Conservation (phyloP, 83 land plant genomes). For the Picea engelmannii region DNA sequence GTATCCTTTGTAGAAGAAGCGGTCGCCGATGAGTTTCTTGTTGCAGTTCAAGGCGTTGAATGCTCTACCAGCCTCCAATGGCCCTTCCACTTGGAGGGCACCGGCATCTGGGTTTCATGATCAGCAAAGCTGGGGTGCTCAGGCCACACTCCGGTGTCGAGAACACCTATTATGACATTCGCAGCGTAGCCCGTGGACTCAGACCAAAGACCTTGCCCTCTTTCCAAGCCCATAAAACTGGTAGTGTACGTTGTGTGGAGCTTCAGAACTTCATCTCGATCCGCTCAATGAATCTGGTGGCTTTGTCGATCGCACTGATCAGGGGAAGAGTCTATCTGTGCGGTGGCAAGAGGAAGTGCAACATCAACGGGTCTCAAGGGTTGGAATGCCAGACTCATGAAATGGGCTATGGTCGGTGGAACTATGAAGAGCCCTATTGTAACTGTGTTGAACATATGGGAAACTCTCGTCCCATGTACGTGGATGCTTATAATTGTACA, state of each 20-base stretch:
- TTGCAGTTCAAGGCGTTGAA: slow-evolving; percentile 25
- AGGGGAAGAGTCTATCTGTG: too few species aligned
- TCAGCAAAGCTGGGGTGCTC: slow-evolving; percentile 29
- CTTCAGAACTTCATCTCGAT: too few species aligned
- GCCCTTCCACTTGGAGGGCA: slow-evolving; percentile 38
- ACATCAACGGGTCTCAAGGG: too few species aligned
- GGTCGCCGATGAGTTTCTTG: slow-evolving; percentile 35
- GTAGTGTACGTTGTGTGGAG: slow-evolving; percentile 43
- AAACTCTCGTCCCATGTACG: too few species aligned
- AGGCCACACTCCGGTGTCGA: slow-evolving; percentile 13
- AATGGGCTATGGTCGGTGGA: too few species aligned
- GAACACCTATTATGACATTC: slow-evolving; percentile 34
- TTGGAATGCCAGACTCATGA: too few species aligned
- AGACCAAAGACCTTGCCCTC: slow-evolving; percentile 11
- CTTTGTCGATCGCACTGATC: too few species aligned
- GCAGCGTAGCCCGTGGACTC: slow-evolving; percentile 10
- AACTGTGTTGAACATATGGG: too few species aligned
- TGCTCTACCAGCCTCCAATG: slow-evolving; percentile 17
- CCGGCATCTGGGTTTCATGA: not conserved
- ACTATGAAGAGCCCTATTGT: too few species aligned
- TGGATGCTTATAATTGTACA: too few species aligned
- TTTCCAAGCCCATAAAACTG: slow-evolving; percentile 31
- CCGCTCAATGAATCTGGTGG: too few species aligned
- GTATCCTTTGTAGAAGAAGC: slow-evolving; percentile 17
- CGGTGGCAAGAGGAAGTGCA: too few species aligned